A percentile compares a stretch with the other conserved stretches of the same genome.
phyloP scores from a whole-genome alignment of 2,329 filamentous ascomycete genomes.

The Coniochaeta prunicola region DNA sequence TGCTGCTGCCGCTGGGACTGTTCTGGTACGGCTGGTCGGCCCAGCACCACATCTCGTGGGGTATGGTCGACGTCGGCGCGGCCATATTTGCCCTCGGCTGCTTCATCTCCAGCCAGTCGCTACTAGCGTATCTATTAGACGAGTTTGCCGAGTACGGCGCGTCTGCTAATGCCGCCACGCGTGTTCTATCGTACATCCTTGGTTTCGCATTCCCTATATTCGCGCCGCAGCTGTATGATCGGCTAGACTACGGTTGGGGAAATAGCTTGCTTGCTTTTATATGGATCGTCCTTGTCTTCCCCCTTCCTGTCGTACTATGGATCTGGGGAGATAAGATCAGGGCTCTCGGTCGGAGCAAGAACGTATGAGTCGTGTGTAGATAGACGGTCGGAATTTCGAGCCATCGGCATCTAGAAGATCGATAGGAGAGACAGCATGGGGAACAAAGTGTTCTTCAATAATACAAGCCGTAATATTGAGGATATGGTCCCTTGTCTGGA shows the following conservation, averaged over 20 bases:
- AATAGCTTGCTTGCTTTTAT: constrained; percentile 34
- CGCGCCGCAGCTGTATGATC: constrained; percentile 34
- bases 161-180: constrained; percentile 41
- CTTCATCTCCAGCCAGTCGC: constrained; percentile 49
- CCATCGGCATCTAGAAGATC: too few species aligned
- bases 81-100: constrained; percentile 37
- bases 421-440: too few species aligned
- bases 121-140: constrained; percentile 52
- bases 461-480: too few species aligned
- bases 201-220: constrained; percentile 54
- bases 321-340: constrained; percentile 4
- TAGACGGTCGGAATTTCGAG: too few species aligned
- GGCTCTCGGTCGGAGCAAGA: constrained; percentile 17
- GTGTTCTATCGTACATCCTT: constrained; percentile 45
- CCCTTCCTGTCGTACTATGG: constrained; percentile 25
- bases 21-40: constrained; percentile 42
- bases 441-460: too few species aligned
- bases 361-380: too few species aligned
- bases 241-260: constrained; percentile 36
- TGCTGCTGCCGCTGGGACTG: constrained; percentile 38
- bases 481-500: too few species aligned
- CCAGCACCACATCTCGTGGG: constrained; percentile 36
- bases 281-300: constrained; percentile 34
- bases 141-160: constrained; percentile 32
- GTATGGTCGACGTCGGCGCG: constrained; percentile 51